phyloP scores from a whole-genome alignment of 2,329 filamentous ascomycete species.

The Pyrenochaeta sp. region DNA sequence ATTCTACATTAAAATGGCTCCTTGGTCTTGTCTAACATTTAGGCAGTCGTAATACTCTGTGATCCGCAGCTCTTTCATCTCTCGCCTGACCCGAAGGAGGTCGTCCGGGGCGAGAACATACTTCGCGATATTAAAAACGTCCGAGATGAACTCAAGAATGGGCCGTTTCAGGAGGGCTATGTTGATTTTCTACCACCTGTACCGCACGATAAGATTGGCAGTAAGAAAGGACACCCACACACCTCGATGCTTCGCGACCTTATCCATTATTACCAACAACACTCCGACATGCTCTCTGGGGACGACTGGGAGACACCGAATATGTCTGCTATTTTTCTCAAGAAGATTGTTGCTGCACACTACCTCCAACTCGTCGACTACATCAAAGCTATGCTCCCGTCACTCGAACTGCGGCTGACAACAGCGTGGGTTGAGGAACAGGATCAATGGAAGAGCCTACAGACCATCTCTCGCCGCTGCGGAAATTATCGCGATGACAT shows the following conservation, averaged over 20 bases:
- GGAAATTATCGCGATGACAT: conserved; percentile 48
- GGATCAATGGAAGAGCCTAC: conserved; percentile 45
- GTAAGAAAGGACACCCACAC: conserved; percentile 29
- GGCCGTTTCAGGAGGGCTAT: conserved; percentile 43
- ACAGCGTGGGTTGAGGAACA: conserved; percentile 46
- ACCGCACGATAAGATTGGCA: neutral
- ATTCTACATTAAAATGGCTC: neutral
- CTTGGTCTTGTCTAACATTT: conserved; percentile 4
- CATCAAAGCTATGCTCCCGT: conserved; percentile 47
- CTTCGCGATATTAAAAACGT: conserved; percentile 10
- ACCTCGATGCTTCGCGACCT: conserved; percentile 40
- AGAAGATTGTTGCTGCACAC: conserved; percentile 47
- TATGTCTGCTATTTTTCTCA: conserved; percentile 38
- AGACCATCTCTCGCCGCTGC: conserved; percentile 45
- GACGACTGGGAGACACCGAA: conserved; percentile 32
- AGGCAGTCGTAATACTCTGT: conserved; percentile 41
- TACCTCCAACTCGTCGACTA: conserved; percentile 46
- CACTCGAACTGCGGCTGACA: conserved; percentile 41
- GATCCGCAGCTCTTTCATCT: conserved; percentile 39
- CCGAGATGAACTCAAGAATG: conserved; percentile 18
- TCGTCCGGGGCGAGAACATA: conserved; percentile 3
- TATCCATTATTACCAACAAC: conserved; percentile 36
- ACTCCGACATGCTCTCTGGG: conserved; percentile 24
- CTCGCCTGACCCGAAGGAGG: conserved; percentile 18
- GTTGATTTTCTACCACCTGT: conserved; percentile 36